A percentile compares a stretch with the other conserved stretches of the same genome.
phyloP scores from a whole-genome alignment of 108 stramenopile genomes.

The Schizochytrium sp. region DNA sequence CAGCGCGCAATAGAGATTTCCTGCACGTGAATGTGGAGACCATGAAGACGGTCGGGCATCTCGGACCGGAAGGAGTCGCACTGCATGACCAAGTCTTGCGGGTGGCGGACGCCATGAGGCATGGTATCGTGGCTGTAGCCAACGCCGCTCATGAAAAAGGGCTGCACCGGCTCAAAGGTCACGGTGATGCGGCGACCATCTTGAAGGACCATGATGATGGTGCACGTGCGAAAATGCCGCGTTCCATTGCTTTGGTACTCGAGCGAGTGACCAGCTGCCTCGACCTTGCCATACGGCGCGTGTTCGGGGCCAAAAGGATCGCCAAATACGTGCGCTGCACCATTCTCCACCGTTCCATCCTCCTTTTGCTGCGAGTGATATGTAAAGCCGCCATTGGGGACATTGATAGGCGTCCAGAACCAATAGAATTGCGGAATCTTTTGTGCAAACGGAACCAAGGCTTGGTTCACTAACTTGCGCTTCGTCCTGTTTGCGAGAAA shows the following conservation, averaged over 20 bases:
- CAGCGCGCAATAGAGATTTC: background rate
- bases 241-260: background rate
- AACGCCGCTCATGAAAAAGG: constrained; percentile 8
- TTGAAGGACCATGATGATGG: background rate
- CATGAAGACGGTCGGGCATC: background rate
- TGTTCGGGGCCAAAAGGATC: background rate
- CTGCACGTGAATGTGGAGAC: background rate
- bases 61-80: background rate
- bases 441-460: background rate
- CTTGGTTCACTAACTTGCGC: background rate
- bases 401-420: background rate
- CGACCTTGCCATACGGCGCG: background rate
- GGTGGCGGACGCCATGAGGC: background rate
- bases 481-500: background rate
- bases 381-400: background rate
- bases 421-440: constrained; percentile 9
- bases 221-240: background rate
- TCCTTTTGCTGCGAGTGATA: background rate
- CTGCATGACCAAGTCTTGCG: background rate
- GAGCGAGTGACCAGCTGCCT: background rate
- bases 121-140: background rate
- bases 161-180: background rate
- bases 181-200: constrained; percentile 3
- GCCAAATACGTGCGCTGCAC: background rate
- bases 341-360: background rate